These are phyloP conservation scores for Talaromyces sp. DNA, from an alignment of 2,329 filamentous ascomycete species.

Conservation along the genomic window DNA sequence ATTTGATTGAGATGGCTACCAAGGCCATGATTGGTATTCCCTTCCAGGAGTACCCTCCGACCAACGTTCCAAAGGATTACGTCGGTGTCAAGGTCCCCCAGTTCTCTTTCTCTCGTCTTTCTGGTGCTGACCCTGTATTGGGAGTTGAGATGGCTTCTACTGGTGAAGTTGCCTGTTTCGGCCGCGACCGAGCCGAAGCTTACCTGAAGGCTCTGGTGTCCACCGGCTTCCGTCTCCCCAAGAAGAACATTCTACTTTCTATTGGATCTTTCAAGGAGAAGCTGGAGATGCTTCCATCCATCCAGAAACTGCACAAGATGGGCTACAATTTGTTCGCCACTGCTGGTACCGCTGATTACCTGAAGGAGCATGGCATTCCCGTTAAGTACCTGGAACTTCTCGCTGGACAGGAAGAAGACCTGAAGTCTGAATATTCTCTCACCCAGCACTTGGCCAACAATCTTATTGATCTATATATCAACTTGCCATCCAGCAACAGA, in stretches of 20 bases:
- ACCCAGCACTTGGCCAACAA: slow-evolving; percentile 97
- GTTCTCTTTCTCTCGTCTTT: slow-evolving; percentile 96
- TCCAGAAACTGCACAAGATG: slow-evolving; percentile 80
- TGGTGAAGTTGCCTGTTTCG: slow-evolving; percentile 95
- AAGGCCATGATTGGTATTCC: slow-evolving; percentile 89
- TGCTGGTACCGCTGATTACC: slow-evolving; percentile 91
- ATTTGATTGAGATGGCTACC: slow-evolving; percentile 97
- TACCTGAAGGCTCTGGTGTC: slow-evolving; percentile 95
- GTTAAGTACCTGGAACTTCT: slow-evolving; percentile 93
- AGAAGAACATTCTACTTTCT: slow-evolving; percentile 90
- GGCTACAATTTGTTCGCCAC: slow-evolving; percentile 96
- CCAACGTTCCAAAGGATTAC: slow-evolving; percentile 69
- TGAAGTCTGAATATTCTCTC: slow-evolving; percentile 93
- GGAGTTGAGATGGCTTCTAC: slow-evolving; percentile 99
- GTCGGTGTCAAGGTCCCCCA: slow-evolving; percentile 98
- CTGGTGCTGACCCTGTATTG: slow-evolving; percentile 89
- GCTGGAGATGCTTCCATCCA: slow-evolving; percentile 90
- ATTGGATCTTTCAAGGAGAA: slow-evolving; percentile 98
- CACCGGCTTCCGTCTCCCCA: slow-evolving; percentile 92
- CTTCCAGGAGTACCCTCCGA: slow-evolving; percentile 73
- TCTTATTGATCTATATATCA: slow-evolving; percentile 98
- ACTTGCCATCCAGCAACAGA: slow-evolving; percentile 96
- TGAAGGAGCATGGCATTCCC: slow-evolving; percentile 84
- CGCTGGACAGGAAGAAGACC: slow-evolving; percentile 68
- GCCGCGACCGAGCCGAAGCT: slow-evolving; percentile 91